These are phyloP conservation scores for Cenococcum geophilum DNA, from an alignment of 495 filamentous ascomycete species.

Conservation along the genomic window DNA sequence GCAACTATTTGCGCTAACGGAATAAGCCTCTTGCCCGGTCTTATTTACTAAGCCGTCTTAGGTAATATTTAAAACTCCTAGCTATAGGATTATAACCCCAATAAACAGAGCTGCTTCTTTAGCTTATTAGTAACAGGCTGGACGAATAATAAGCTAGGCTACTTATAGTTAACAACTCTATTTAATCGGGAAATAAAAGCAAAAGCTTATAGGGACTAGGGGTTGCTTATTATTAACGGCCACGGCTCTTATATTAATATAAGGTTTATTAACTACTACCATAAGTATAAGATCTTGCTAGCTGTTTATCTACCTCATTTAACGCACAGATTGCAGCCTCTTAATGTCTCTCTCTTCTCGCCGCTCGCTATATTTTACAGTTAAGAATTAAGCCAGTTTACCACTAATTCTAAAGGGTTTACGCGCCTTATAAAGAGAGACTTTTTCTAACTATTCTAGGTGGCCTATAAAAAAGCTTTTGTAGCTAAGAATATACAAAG, in stretches of 20 bases:
- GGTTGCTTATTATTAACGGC: too few species aligned
- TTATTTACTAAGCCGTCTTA: constrained; percentile 1
- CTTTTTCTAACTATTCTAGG: constrained; percentile 1
- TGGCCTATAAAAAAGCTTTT: constrained; percentile 1
- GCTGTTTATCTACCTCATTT: too few species aligned
- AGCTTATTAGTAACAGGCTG: neutral
- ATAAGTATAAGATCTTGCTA: too few species aligned
- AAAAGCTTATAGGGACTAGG: neutral
- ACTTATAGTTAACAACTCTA: neutral
- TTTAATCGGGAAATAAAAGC: constrained; percentile 1
- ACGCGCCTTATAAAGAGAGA: too few species aligned
- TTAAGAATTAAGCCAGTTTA: neutral
- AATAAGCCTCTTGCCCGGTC: neutral
- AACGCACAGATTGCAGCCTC: too few species aligned
- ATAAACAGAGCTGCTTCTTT: constrained; percentile 4
- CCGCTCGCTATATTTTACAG: constrained; percentile 4
- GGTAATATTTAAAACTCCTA: neutral
- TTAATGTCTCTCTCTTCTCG: too few species aligned
- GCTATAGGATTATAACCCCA: neutral
- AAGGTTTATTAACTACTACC: too few species aligned
- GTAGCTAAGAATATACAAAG: neutral
- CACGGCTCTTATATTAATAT: too few species aligned
- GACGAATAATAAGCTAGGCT: neutral
- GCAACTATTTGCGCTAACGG: constrained; percentile 2
- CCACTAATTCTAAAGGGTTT: neutral